Evolutionary conservation across 2,329 filamentous ascomycete species (phyloP).

Genomic region (Scytalidium lignicola): DNA sequence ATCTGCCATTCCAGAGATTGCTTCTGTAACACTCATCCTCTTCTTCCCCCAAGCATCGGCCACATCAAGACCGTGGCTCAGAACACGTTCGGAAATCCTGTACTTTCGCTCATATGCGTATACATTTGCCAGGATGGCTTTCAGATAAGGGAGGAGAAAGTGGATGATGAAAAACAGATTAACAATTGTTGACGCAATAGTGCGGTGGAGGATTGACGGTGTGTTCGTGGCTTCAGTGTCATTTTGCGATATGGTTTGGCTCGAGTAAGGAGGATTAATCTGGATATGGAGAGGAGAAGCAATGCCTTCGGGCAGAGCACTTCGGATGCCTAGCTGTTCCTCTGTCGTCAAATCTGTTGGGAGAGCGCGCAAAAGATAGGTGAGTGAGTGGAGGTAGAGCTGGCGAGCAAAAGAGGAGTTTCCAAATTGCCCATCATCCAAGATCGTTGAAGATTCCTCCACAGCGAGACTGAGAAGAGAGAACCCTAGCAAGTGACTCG

Average conservation of each 20-base stretch:
- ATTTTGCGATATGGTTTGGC: not conserved
- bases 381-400: conserved; percentile 58
- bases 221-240: conserved; percentile 17
- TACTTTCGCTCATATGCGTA: conserved; percentile 63
- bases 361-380: conserved; percentile 59
- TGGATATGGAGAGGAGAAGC: conserved; percentile 16
- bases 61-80: conserved; percentile 45
- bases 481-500: conserved; percentile 30
- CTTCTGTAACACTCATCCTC: conserved; percentile 45
- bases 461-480: conserved; percentile 40
- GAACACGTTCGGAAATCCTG: conserved; percentile 54
- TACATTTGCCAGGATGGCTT: conserved; percentile 45
- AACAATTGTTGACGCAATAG: conserved; percentile 51
- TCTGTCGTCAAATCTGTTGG: conserved; percentile 50
- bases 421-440: conserved; percentile 24
- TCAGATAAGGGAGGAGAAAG: conserved; percentile 56
- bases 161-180: conserved; percentile 55
- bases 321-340: conserved; percentile 47
- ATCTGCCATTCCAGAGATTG: conserved; percentile 56
- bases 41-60: conserved; percentile 49
- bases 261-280: not conserved
- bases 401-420: conserved; percentile 49
- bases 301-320: conserved; percentile 39
- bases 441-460: conserved; percentile 35
- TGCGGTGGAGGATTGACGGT: conserved; percentile 52